Evolutionary conservation across 352 stramenopile genomes (phyloP), one percentile per base, ranked within the genome.

Genomic region (Thalassiosira hispida): DNA sequence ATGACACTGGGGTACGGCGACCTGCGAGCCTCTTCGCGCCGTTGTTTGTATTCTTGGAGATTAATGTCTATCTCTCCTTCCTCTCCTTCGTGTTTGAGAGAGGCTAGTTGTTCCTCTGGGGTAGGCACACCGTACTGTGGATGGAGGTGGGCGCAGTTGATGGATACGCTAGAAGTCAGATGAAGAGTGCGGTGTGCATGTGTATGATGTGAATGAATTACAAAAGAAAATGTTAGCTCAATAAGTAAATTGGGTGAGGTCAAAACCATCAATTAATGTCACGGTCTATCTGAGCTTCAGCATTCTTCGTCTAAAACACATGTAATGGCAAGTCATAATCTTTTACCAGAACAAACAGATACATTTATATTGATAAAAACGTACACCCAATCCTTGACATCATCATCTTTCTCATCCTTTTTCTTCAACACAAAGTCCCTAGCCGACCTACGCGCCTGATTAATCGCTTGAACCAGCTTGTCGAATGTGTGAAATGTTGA

Each of bases 61-160:
- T 93, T 85, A 3, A 91, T 12, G 73, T 92, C 88, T 0, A 90
- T 60, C 56, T 91, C 83, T 25, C 73, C 77, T 9, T 80, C 67
- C 31, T 86, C 63, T 47, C 86, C 71, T 77, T 90, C 83, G 11
- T 85, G 63, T 67, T 91, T 76, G 51, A 91, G 53, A 31, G 87
- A 47, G 52, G 81, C 40, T 6, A 91, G 57, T 72, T 80, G 42
- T 84, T 92, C 69, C 73, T 86, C 64, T 0, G 82, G 67, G 18
- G 84, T 87, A 52, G 77, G 75, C 66, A 84, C 56, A 9, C 87
- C 87, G 73, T 85, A 93, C 18, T 85, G 65, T 31, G 88, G 88
- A 67, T 93, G 88, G 49, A 93, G 78, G 61, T 91, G 85, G 29
- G 88, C 85, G 61, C 83, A 90, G 64, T 90, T 93, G 65, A 93